Percentiles rank a stretch among this genome's conserved stretches.
These are phyloP conservation scores for Pythium plurisporium DNA, from an alignment of 352 stramenopile species.

Conservation along the genomic window DNA sequence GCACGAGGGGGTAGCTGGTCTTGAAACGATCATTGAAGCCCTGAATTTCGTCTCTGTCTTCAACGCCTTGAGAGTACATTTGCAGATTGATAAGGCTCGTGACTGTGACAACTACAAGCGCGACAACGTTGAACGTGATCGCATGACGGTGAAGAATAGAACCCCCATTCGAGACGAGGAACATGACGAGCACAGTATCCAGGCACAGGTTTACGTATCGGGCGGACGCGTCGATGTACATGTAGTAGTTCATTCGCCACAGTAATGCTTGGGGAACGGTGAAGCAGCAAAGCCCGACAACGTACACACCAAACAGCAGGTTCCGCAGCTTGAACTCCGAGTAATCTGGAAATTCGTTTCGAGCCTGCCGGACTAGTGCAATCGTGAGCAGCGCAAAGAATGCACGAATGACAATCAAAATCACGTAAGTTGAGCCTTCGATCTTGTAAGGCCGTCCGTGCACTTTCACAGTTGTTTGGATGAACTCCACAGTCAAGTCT, in stretches of 20 bases:
- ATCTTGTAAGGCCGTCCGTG: slow-evolving; percentile 18
- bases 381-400: slow-evolving; percentile 28
- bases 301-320: slow-evolving; percentile 52
- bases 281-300: slow-evolving; percentile 51
- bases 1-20: slow-evolving; percentile 72
- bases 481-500: slow-evolving; percentile 49
- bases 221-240: slow-evolving; percentile 55
- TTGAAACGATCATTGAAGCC: slow-evolving; percentile 76
- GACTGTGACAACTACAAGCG: slow-evolving; percentile 43
- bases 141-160: slow-evolving; percentile 72
- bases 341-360: slow-evolving; percentile 50
- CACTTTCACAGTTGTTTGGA: slow-evolving; percentile 24
- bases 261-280: slow-evolving; percentile 42
- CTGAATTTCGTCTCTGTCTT: slow-evolving; percentile 24
- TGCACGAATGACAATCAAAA: slow-evolving; percentile 36
- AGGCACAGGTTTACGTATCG: slow-evolving; percentile 78
- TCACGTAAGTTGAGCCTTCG: slow-evolving; percentile 35
- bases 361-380: slow-evolving; percentile 30
- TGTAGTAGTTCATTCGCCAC: slow-evolving; percentile 54
- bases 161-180: slow-evolving; percentile 77
- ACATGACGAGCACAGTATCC: slow-evolving; percentile 77
- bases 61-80: slow-evolving; percentile 35
- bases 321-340: slow-evolving; percentile 60
- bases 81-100: slow-evolving; percentile 42
- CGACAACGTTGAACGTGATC: slow-evolving; percentile 55